Percentiles rank a stretch among this genome's conserved stretches.
These are phyloP conservation scores for Pseudogymnoascus sp. DNA, from an alignment of 2,329 filamentous ascomycete species.

Conservation along the genomic window DNA sequence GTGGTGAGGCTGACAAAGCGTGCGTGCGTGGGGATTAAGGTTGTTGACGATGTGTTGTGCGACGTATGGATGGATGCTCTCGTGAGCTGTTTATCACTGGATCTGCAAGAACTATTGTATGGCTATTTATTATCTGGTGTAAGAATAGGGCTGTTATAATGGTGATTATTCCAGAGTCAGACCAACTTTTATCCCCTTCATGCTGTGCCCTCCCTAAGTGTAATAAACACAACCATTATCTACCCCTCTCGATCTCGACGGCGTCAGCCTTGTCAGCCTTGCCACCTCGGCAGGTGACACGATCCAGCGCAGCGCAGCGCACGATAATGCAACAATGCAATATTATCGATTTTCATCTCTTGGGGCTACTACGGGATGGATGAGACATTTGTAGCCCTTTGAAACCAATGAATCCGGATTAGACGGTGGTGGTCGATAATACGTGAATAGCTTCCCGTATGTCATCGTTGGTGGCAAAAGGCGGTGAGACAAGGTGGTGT, in stretches of 20 bases:
- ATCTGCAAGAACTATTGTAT: neutral
- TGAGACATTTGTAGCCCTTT: neutral
- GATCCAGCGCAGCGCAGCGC: neutral
- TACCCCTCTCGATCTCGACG: neutral
- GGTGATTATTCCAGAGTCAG: neutral
- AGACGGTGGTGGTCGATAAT: neutral
- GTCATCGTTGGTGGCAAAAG: conserved; percentile 8
- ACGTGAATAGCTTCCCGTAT: neutral
- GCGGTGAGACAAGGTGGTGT: conserved; percentile 1
- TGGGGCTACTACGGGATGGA: neutral
- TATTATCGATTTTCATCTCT: neutral
- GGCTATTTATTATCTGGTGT: neutral
- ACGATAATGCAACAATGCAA: neutral
- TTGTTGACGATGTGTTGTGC: neutral
- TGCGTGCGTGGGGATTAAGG: neutral
- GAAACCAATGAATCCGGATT: neutral
- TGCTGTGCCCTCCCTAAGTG: no score
- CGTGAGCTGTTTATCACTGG: neutral
- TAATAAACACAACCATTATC: neutral
- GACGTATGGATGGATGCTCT: neutral
- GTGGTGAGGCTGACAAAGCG: neutral
- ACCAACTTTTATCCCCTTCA: neutral
- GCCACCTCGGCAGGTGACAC: conserved; percentile 5
- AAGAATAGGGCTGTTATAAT: neutral
- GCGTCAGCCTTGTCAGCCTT: conserved; percentile 4